Base-by-base conservation (phyloP, 345 rosid genomes). In the Combretum micranthum region DNA sequence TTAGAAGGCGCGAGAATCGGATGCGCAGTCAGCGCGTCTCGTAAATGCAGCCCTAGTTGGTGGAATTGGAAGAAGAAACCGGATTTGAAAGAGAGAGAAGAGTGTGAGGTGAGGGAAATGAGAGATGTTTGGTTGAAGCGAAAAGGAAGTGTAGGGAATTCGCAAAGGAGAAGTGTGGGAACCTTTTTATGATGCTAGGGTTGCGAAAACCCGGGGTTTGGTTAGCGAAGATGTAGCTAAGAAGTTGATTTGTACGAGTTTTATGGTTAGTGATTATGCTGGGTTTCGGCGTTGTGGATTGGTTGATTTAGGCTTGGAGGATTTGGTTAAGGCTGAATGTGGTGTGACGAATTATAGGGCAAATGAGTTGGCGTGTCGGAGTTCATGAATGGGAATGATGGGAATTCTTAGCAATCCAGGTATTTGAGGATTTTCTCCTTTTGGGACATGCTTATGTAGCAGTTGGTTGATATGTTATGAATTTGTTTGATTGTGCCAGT, bases 41-140 rank as follows among this genome's bases (percentile, higher is more conserved):
- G 75, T 25, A 85, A 68, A 60, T 93, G 99, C 63, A 80, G 80
- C 68, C 85, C 84, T 10, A 80, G 89, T 0, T 89, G 96, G 97
- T 92, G 98, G 98, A 71, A 67, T 21, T 51, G 58, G 50, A 78
- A 76, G 25, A 49, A 42, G 53, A 73, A 71, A 23, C 55, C 57
- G 19, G 80, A 81, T 50, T 69, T 78, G 68, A 81, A 67, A 66
- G 91, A 79, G 56, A 68, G 87, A 56, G 98, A 84, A 56, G 75
- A 32, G 45, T 86, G 96, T 72, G 98, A 92, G 67, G 86, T 66
- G 62, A 81, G 81, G 39, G 97, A 86, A 56, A 81, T 86, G 82
- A 75, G 59, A 75, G 57, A 3, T 92, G 97, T 62, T 62, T 86
- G 60, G 77, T 43, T 21, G 80, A 77, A 1, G 84, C 88, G 8